phyloP scores from a whole-genome alignment of 345 rosid species.

The Bruguiera sexangula region DNA sequence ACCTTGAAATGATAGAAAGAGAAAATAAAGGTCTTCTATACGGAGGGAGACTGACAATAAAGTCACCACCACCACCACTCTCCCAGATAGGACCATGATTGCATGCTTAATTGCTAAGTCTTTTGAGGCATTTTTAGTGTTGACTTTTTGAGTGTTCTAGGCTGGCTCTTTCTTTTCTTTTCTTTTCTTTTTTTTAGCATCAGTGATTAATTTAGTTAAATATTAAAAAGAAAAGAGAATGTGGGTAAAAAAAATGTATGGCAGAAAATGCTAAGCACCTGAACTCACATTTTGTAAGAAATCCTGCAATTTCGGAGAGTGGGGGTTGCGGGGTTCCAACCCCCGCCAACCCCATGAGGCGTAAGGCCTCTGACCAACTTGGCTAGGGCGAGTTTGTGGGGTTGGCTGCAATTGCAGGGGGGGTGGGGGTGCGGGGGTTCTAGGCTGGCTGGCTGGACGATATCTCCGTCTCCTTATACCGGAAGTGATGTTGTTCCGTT shows the following conservation, averaged over 20 bases:
- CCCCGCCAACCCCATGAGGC: too few relatives aligned
- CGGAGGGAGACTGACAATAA: not conserved
- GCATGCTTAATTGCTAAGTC: constrained; percentile 14
- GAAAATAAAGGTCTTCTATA: not conserved
- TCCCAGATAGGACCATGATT: not conserved
- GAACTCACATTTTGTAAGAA: too few relatives aligned
- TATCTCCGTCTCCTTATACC: not conserved
- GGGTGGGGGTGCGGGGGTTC: too few relatives aligned
- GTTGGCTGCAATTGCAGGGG: too few relatives aligned
- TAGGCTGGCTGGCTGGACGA: not conserved
- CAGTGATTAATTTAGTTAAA: too few relatives aligned
- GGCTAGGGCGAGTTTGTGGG: too few relatives aligned
- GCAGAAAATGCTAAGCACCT: too few relatives aligned
- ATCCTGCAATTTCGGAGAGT: not conserved
- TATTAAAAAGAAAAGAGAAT: not conserved
- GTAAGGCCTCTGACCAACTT: too few relatives aligned
- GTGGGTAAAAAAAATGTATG: too few relatives aligned
- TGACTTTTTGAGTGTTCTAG: constrained; percentile 6
- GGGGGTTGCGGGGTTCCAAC: too few relatives aligned
- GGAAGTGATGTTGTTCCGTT: not conserved
- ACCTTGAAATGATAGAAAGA: too few relatives aligned
- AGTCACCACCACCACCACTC: not conserved
- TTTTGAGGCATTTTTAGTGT: not conserved
- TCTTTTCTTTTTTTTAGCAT: too few relatives aligned
- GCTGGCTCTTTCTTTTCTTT: not conserved